Evolutionary conservation across 2,329 filamentous ascomycete genomes (phyloP).

Genomic region (Alternaria ventricosa): DNA sequence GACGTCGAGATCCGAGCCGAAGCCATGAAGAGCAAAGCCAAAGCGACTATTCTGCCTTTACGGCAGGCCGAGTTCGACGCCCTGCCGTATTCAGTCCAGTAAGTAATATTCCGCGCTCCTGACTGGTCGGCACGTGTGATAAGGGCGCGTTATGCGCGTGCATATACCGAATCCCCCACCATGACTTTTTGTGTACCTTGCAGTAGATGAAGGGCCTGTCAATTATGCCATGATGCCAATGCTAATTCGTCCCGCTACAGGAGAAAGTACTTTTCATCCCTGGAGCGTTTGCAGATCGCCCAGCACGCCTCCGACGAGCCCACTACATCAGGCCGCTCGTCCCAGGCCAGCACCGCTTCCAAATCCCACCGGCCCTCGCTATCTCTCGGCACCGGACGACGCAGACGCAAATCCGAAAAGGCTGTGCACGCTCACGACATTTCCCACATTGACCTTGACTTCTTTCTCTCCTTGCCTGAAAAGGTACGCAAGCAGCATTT

Average conservation of each 20-base stretch:
- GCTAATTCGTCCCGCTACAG: constrained; percentile 43
- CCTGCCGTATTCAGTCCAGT: constrained; percentile 54
- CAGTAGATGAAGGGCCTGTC: constrained; percentile 18
- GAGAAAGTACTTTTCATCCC: constrained; percentile 74
- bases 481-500: constrained; percentile 76
- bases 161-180: constrained; percentile 34
- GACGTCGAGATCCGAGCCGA: constrained; percentile 16
- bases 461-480: constrained; percentile 73
- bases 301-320: constrained; percentile 51
- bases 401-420: constrained; percentile 45
- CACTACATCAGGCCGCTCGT: constrained; percentile 30
- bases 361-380: constrained; percentile 27
- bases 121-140: constrained; percentile 27
- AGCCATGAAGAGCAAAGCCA: constrained; percentile 40
- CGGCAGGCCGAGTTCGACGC: constrained; percentile 51
- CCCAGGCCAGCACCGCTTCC: constrained; percentile 29
- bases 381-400: constrained; percentile 29
- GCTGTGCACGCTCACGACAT: constrained; percentile 41
- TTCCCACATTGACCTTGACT: constrained; percentile 66
- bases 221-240: constrained; percentile 27
- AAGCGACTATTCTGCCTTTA: constrained; percentile 29
- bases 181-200: constrained; percentile 34
- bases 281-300: constrained; percentile 72
- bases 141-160: constrained; percentile 29
- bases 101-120: constrained; percentile 30